phyloP scores from a whole-genome alignment of 179 eudicot species.

The Beta lomatogona region DNA sequence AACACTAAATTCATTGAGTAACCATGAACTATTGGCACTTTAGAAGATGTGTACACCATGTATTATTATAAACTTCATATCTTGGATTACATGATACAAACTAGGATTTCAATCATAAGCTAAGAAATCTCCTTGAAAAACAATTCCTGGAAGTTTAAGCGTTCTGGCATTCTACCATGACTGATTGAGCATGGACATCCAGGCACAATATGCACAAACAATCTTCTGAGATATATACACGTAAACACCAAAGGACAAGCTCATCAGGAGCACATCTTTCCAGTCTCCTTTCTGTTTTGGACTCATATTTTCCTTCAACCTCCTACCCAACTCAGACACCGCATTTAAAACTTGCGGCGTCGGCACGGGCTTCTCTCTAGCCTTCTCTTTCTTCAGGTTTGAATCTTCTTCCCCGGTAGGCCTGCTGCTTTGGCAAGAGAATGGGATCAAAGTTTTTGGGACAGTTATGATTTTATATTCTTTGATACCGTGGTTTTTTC shows the following conservation, averaged over 20 bases:
- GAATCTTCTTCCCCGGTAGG: constrained; percentile 22
- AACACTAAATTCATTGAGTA: no score
- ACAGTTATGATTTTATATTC: constrained; percentile 17
- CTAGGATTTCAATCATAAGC: no score
- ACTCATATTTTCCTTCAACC: constrained; percentile 59
- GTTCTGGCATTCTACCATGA: constrained; percentile 37
- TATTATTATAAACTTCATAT: neutral
- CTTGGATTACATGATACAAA: no score
- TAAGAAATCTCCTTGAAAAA: no score
- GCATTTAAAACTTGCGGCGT: constrained; percentile 16
- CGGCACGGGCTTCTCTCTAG: constrained; percentile 7
- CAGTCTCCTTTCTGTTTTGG: constrained; percentile 88
- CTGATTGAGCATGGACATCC: constrained; percentile 62
- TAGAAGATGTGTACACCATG: neutral
- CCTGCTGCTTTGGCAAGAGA: constrained; percentile 37
- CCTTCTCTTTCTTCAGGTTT: constrained; percentile 29
- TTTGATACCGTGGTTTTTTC: constrained; percentile 26
- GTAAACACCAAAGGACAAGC: constrained; percentile 87
- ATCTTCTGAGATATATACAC: constrained; percentile 83
- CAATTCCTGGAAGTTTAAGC: no score
- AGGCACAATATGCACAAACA: constrained; percentile 86
- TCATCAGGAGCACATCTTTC: constrained; percentile 80
- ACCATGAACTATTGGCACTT: no score
- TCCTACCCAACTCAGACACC: constrained; percentile 46
- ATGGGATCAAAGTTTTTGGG: constrained; percentile 11